A percentile compares a stretch with the other conserved stretches of the same genome.
Conservation (phyloP, 768 basidiomycete genomes). For the Pleurotus djamor region DNA sequence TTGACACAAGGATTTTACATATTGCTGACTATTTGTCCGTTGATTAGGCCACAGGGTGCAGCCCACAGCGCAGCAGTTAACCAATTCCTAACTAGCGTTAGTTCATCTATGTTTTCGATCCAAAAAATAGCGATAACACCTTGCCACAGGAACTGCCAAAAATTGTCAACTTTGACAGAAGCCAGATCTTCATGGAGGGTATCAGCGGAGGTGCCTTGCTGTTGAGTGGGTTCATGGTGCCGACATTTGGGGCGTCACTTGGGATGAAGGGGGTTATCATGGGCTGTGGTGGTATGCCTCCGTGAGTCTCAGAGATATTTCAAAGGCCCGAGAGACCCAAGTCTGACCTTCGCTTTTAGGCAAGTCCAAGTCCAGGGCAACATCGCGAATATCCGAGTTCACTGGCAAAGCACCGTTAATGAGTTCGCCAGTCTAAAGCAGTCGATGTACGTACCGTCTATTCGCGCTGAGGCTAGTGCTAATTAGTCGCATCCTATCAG, state of each 20-base stretch:
- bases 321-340: neutral
- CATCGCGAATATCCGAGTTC: constrained; percentile 18
- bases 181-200: constrained; percentile 22
- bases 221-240: constrained; percentile 23
- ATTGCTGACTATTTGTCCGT: neutral
- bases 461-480: neutral
- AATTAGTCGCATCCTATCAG: constrained; percentile 2
- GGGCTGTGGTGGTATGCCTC: constrained; percentile 22
- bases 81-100: constrained; percentile 18
- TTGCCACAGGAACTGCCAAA: constrained; percentile 16
- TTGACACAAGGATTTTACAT: neutral
- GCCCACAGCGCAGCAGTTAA: constrained; percentile 25
- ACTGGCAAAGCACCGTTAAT: constrained; percentile 22
- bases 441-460: constrained; percentile 14
- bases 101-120: neutral
- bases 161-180: constrained; percentile 22
- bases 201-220: constrained; percentile 23
- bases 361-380: constrained; percentile 23
- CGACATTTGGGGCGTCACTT: constrained; percentile 19
- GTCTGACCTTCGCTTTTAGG: constrained; percentile 7
- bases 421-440: constrained; percentile 18
- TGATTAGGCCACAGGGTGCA: constrained; percentile 19
- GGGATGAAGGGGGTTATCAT: constrained; percentile 19
- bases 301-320: constrained; percentile 11
- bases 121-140: neutral